Percentiles rank a stretch among this genome's conserved stretches.
Evolutionary conservation across 78 protist species (phyloP).

Genomic region (Parvularia atlantis): DNA sequence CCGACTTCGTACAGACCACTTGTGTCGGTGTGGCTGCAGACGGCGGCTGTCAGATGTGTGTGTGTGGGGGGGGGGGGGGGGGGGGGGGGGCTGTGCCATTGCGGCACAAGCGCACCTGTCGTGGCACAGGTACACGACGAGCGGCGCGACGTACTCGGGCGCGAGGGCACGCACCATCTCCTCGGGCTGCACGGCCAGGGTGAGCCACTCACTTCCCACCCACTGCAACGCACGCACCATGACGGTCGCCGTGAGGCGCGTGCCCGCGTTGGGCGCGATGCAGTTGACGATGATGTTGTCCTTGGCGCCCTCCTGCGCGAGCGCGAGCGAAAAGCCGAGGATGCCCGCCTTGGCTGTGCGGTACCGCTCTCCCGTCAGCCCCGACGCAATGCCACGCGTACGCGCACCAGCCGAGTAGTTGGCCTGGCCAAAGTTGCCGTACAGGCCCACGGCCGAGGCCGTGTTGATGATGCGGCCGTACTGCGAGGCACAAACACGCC

Average conservation of each 20-base stretch:
- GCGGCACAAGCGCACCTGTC: constrained; percentile 5
- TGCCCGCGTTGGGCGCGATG: constrained; percentile 68
- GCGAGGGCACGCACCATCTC: constrained; percentile 38
- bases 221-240: neutral
- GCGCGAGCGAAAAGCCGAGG: constrained; percentile 53
- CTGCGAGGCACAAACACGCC: neutral
- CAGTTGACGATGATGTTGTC: constrained; percentile 55
- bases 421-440: constrained; percentile 79
- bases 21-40: neutral
- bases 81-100: too few species aligned
- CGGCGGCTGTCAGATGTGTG: neutral
- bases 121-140: constrained; percentile 59
- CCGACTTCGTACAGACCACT: constrained; percentile 50
- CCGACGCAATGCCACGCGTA: too few species aligned
- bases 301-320: constrained; percentile 63
- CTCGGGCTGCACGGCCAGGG: constrained; percentile 61
- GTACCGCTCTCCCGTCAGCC: too few species aligned
- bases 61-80: too few species aligned
- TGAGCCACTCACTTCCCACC: neutral
- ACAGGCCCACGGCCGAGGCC: constrained; percentile 63
- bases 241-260: constrained; percentile 36
- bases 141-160: constrained; percentile 71
- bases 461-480: constrained; percentile 65
- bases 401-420: constrained; percentile 42
- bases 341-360: constrained; percentile 54